Conservation (phyloP, 2,329 filamentous ascomycete species). For the Fusarium sulawesiense region DNA sequence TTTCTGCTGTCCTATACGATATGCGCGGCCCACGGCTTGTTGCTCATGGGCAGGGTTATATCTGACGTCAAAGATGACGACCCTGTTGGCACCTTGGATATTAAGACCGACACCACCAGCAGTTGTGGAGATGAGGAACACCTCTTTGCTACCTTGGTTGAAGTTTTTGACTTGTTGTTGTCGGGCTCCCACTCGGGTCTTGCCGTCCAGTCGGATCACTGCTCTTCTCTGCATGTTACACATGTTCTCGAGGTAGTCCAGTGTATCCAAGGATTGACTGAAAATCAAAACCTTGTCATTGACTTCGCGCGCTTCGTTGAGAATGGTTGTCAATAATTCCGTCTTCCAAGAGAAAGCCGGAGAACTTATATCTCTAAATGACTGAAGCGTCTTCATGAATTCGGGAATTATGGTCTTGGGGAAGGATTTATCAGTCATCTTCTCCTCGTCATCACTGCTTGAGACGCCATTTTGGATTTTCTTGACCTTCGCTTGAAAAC, state of each 20-base stretch:
- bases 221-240: constrained; percentile 62
- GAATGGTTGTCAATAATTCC: constrained; percentile 72
- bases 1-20: constrained; percentile 85
- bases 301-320: constrained; percentile 69
- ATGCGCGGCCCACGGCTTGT: constrained; percentile 87
- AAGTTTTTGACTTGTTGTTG: constrained; percentile 75
- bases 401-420: constrained; percentile 44
- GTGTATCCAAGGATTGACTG: constrained; percentile 75
- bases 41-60: constrained; percentile 86
- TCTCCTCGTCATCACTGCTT: background rate
- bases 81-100: constrained; percentile 83
- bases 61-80: constrained; percentile 85
- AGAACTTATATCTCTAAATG: constrained; percentile 55
- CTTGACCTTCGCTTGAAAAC: constrained; percentile 55
- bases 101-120: constrained; percentile 89
- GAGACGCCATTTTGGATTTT: constrained; percentile 12
- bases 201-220: constrained; percentile 74
- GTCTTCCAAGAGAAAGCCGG: constrained; percentile 75
- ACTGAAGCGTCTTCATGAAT: constrained; percentile 52
- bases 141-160: constrained; percentile 66
- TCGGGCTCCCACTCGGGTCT: constrained; percentile 65
- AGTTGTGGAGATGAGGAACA: constrained; percentile 85
- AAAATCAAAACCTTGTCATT: constrained; percentile 86
- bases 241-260: constrained; percentile 74
- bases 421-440: constrained; percentile 30